phyloP scores from a whole-genome alignment of 1,284 basidiomycete genomes.

The Puccinia polysora region DNA sequence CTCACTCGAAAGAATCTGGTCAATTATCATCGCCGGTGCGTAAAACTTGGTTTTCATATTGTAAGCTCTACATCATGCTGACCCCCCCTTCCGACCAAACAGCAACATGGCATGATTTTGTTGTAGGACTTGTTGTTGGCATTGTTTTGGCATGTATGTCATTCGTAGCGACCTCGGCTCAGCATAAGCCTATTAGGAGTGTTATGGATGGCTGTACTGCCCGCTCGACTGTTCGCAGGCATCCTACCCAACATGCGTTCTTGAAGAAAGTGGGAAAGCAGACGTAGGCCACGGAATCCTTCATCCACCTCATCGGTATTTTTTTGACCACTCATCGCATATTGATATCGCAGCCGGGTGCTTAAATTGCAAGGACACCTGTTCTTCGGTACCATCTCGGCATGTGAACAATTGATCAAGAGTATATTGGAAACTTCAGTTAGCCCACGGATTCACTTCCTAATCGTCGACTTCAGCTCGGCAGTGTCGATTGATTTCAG shows the following conservation, averaged over 20 bases:
- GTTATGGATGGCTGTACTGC: constrained; percentile 50
- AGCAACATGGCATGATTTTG: constrained; percentile 60
- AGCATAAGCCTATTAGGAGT: constrained; percentile 72
- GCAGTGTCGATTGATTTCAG: constrained; percentile 83
- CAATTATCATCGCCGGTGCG: constrained; percentile 62
- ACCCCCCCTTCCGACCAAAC: background rate
- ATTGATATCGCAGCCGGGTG: constrained; percentile 8
- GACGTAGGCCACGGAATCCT: constrained; percentile 68
- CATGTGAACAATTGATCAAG: constrained; percentile 60
- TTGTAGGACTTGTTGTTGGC: constrained; percentile 85
- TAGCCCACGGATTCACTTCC: constrained; percentile 75
- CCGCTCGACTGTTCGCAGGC: constrained; percentile 83
- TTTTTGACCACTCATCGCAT: background rate
- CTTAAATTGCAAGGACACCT: constrained; percentile 61
- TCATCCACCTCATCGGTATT: constrained; percentile 39
- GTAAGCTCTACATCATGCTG: background rate
- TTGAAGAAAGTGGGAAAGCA: constrained; percentile 85
- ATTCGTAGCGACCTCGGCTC: constrained; percentile 90
- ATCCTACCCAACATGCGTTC: constrained; percentile 75
- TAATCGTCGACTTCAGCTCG: constrained; percentile 80
- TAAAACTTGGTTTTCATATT: constrained; percentile 43
- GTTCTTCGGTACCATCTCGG: constrained; percentile 77
- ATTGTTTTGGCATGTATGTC: constrained; percentile 85
- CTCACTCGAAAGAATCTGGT: constrained; percentile 56
- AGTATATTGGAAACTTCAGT: constrained; percentile 71